Base-by-base conservation (phyloP, 2,329 filamentous ascomycete genomes). In the Fusarium sambucinum region DNA sequence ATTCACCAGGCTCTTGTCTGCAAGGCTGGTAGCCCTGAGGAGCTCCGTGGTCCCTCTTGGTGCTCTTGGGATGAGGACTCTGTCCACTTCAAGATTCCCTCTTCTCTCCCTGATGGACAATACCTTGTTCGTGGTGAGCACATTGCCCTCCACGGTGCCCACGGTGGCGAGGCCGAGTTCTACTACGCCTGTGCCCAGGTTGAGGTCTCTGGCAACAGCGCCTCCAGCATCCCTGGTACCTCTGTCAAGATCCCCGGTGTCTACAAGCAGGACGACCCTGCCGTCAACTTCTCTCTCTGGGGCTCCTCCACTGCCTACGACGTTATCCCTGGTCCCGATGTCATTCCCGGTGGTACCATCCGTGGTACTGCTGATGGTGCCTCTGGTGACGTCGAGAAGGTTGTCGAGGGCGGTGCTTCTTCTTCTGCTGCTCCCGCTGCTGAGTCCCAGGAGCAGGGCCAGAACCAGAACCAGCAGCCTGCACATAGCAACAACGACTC, bases 151-250 rank as follows among this genome's bases (percentile, higher is more conserved):
- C 68, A 70, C 33, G 68, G 68, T 16, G 68, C 68, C 14, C 68
- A 70, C 27, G 45, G 3, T 2, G 67, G 68, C 4, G 14, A 70
- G 46, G 68, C 67, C 10, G 68, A 70, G 54, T 70, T 70, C 30
- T 70, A 55, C 56, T 70, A 70, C 23, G 68, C 68, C 17, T 70
- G 68, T 12, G 68, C 67, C 3, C 68, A 70, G 23, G n/a, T 70
- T 1, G 51, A 68, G 45, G 57, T 70, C 9, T 25, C 59, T n/a
- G 67, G 67, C 4, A 61, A 61, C 55, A 61, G 58, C n/a, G 58
- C 46, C 19, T 19, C 13, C 1, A 61, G 16, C n/a, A 61, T 61
- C 2, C 58, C 58, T 1, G 58, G 58, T 45, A 54, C 46, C 12
- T 60, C 58, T 30, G 56, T 61, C 29, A 61, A 59, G 13, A 61